Evolutionary conservation across 306 rosid species (phyloP).

Genomic region (Hippophae tibetana): DNA sequence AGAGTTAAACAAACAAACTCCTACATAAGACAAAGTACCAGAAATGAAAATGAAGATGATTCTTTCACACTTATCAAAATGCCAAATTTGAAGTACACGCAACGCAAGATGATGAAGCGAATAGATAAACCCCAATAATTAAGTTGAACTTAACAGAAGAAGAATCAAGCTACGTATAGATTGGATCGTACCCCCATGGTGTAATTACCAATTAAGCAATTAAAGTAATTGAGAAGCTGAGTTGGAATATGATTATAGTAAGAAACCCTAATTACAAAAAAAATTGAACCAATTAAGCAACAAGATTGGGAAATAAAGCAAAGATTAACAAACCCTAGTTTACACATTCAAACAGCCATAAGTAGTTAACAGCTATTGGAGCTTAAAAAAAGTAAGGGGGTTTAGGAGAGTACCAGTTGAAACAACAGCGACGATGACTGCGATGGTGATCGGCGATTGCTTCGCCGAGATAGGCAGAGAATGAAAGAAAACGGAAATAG

Average conservation of each 20-base stretch:
- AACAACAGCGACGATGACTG: neutral
- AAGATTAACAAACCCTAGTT: constrained; percentile 19
- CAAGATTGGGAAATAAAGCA: neutral
- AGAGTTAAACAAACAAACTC: too few relatives aligned
- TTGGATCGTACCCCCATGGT: neutral
- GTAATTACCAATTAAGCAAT: neutral
- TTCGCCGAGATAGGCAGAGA: neutral
- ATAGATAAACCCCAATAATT: too few relatives aligned
- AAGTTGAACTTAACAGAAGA: too few relatives aligned
- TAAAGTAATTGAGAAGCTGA: neutral
- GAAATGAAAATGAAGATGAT: too few relatives aligned
- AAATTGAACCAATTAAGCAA: neutral
- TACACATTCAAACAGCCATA: constrained; percentile 8
- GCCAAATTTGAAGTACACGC: too few relatives aligned
- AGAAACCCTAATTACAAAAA: constrained; percentile 1
- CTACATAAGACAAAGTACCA: too few relatives aligned
- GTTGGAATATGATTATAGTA: neutral
- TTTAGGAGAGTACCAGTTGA: neutral
- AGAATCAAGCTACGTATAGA: too few relatives aligned
- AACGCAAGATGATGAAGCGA: too few relatives aligned
- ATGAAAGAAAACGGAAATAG: neutral
- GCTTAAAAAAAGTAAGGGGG: constrained; percentile 22
- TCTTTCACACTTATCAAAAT: too few relatives aligned
- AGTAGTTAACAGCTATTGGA: constrained; percentile 7
- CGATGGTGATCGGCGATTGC: constrained; percentile 24